Evolutionary conservation across 1,284 basidiomycete species (phyloP), one percentile per base, ranked within the genome.

Genomic region (Fomes fomentarius): DNA sequence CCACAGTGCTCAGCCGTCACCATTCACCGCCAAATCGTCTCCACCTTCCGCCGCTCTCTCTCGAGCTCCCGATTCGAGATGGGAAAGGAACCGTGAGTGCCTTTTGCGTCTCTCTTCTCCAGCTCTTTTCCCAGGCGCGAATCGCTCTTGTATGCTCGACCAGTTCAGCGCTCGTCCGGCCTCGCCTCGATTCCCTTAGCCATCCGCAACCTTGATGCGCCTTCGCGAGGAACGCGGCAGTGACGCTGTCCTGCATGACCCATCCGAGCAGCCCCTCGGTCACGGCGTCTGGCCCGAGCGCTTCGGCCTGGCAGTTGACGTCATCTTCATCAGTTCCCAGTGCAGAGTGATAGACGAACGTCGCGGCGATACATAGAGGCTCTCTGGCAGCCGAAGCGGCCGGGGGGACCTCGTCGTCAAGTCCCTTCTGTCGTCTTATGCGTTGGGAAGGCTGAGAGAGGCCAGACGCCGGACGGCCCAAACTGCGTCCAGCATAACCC

Each of bases 71-170:
- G n/a, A 44, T 54, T 58, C 54, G 42, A 44, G 26, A 64, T 64
- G 63, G 54, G 53, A 22, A 38, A 43, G 43, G 61, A 62, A 46
- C 52, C 57, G 63, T 64, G 59, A 62, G 63, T 50, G 34, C 40
- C 26, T 22, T 22, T 33, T 35, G 17, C 42, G 28, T 30, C 28
- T 31, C 14, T 26, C 24, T 17, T 35, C 35, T 28, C 19, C 40
- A 28, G 10, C 17, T 22, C 22, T 34, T n/a, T n/a, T 25, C 48
- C 15, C 24, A 38, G 25, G 22, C n/a, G n/a, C n/a, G n/a, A n/a
- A n/a, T n/a, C n/a, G n/a, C n/a, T 25, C n/a, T 33, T 17, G 15
- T n/a, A n/a, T n/a, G 30, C 12, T 34, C 19, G 30, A 45, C 43
- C 14, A 24, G 21, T 21, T 30, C 43, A 21, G n/a, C 10, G 17